phyloP scores from a whole-genome alignment of 495 filamentous ascomycete genomes.

The Friedmanniomyces endolithicus region DNA sequence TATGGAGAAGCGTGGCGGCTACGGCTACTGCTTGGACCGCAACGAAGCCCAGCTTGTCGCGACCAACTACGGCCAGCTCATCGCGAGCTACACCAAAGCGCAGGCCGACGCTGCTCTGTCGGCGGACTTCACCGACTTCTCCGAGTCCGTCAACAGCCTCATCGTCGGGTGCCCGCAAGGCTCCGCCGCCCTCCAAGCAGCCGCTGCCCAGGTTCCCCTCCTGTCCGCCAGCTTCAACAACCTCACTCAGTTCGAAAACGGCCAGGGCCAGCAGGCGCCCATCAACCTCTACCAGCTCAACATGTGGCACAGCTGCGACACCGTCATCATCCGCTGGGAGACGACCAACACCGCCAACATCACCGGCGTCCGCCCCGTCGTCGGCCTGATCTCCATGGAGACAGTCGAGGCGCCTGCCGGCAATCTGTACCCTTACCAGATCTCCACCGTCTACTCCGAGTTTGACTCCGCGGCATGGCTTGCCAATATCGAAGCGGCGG shows the following conservation, averaged over 20 bases:
- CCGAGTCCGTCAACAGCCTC: conserved; percentile 15
- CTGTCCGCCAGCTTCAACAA: conserved; percentile 11
- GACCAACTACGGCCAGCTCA: conserved; percentile 13
- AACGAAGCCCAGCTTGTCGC: conserved; percentile 10
- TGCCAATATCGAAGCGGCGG: conserved; percentile 7
- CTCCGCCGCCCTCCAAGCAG: not conserved
- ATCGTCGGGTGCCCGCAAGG: conserved; percentile 16
- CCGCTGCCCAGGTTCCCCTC: conserved; percentile 5
- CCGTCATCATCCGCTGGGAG: conserved; percentile 18
- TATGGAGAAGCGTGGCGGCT: not conserved
- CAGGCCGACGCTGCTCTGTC: conserved; percentile 7
- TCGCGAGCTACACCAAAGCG: conserved; percentile 6
- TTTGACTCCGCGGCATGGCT: conserved; percentile 16
- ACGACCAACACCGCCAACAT: conserved; percentile 15
- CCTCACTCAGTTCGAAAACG: conserved; percentile 5
- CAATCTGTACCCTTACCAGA: conserved; percentile 12
- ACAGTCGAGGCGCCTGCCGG: conserved; percentile 1
- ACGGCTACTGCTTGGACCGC: conserved; percentile 7
- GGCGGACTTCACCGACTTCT: conserved; percentile 13
- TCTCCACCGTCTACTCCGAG: conserved; percentile 13
- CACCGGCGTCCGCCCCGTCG: conserved; percentile 5
- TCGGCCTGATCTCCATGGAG: conserved; percentile 10
- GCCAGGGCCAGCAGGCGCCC: conserved; percentile 13
- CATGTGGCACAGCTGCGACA: conserved; percentile 15
- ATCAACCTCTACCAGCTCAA: conserved; percentile 18